Conservation (phyloP, 257 asterid genomes). For the Handroanthus guayacan region DNA sequence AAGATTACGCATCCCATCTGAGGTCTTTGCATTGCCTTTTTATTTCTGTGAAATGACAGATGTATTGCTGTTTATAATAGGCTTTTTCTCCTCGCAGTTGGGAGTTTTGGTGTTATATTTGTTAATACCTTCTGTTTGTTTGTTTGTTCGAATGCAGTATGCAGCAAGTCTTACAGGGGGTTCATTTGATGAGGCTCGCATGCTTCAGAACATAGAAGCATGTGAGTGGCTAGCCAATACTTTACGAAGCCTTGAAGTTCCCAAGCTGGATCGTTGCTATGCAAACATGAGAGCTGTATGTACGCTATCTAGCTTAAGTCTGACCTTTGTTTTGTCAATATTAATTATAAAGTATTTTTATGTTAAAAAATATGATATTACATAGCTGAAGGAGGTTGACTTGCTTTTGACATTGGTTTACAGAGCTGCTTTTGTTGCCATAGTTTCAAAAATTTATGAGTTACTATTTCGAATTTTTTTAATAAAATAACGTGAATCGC, state of each 20-base stretch:
- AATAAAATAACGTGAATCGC: constrained; percentile 24
- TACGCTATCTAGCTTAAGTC: constrained; percentile 32
- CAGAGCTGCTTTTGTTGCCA: constrained; percentile 13
- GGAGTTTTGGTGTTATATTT: constrained; percentile 31
- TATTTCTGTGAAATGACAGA: constrained; percentile 29
- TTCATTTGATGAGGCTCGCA: constrained; percentile 92
- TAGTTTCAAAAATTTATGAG: constrained; percentile 14
- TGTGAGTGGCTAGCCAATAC: constrained; percentile 96
- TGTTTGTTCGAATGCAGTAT: constrained; percentile 57
- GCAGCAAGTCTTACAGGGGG: constrained; percentile 85
- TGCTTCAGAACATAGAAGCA: constrained; percentile 97
- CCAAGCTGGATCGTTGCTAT: constrained; percentile 79
- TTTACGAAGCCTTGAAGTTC: constrained; percentile 76
- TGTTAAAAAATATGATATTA: constrained; percentile 8
- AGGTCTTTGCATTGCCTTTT: constrained; percentile 57
- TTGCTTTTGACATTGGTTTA: constrained; percentile 32
- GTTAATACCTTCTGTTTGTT: constrained; percentile 31
- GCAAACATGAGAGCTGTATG: constrained; percentile 86
- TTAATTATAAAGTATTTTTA: constrained; percentile 29
- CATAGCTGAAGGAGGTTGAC: constrained; percentile 18
- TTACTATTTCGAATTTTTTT: neutral
- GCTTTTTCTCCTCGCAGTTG: constrained; percentile 7
- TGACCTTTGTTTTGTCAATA: constrained; percentile 16
- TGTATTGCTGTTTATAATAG: constrained; percentile 21
- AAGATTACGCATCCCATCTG: constrained; percentile 82